Base-by-base conservation (phyloP, 2,329 filamentous ascomycete genomes). In the Cercospora brassicicola region DNA sequence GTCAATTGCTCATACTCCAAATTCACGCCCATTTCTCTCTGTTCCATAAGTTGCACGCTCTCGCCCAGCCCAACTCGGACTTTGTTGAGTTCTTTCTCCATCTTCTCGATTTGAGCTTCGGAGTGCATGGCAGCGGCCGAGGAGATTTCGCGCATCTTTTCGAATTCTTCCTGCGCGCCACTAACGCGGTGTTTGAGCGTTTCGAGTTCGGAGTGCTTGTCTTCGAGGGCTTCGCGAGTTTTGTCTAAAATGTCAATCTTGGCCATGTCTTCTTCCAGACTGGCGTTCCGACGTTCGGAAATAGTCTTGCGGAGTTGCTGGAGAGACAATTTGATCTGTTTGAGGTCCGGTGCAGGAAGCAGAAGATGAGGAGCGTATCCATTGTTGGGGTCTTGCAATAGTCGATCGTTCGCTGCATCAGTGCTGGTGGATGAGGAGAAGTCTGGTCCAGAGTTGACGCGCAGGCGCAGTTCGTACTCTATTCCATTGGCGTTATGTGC, bases 1-100 rank as follows among this genome's bases (percentile, higher is more conserved):
- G 91, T 93, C 59, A 98, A 83, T 78, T 97, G 93, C 78, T 98
- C 94, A 77, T 97, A 96, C 91, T 98, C 94, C 74, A 98, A 95
- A 69, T 94, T 96, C 11, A 93, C 95, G 75, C 94, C 96, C 88
- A 98, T 97, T 83, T 98, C 94, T 65, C 92, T 86, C 80, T 97
- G 94, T 79, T 97, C 93, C 87, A 97, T 90, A 59, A 96, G 81
- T 80, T 97, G 92, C 63, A 97, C 91, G 36, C 90, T 93, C 79
- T 97, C 94, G 2, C 88, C 90, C 31, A 97, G 83, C 10, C 90
- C 90, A 2, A 90, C 88, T 51, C 94, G 87, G 92, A 98, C 96
- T 78, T 93, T 92, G 57, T 92, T 91, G n/a, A 99, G 84, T 79
- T 99, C 94, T 81, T 97, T 97, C 82, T 99, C 95, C 90, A 97